phyloP scores from a whole-genome alignment of 1,284 basidiomycete species.

The Ceratobasidium sp. region DNA sequence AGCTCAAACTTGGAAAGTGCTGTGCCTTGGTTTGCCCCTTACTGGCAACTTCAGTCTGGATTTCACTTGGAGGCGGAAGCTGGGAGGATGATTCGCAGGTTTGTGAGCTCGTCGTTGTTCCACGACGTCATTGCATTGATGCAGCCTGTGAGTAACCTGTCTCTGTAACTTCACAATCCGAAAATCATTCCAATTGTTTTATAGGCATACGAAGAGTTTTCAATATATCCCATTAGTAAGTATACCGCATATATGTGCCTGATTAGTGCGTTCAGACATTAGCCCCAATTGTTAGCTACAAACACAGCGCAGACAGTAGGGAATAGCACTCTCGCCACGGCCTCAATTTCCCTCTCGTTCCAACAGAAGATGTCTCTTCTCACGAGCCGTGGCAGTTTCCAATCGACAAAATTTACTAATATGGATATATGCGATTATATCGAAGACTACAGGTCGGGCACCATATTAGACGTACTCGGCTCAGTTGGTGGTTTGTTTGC shows the following conservation, averaged over 20 bases:
- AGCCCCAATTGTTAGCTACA: too few relatives aligned
- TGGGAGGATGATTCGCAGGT: neutral
- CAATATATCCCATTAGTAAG: slow-evolving; percentile 19
- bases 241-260: neutral
- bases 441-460: slow-evolving; percentile 28
- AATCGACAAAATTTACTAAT: too few relatives aligned
- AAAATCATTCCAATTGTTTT: neutral
- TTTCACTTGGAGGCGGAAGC: slow-evolving; percentile 12
- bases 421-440: slow-evolving; percentile 32
- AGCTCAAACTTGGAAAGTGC: neutral
- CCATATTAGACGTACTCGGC: slow-evolving; percentile 10
- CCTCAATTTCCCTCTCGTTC: neutral
- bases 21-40: neutral
- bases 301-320: neutral
- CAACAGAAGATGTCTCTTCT: neutral
- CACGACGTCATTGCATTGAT: neutral
- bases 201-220: neutral
- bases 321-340: neutral
- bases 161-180: neutral
- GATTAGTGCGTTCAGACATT: too few relatives aligned
- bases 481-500: slow-evolving; percentile 29
- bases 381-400: neutral
- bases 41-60: neutral
- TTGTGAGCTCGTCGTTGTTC: neutral
- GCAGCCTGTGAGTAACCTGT: neutral